Evolutionary conservation across 1,284 basidiomycete genomes (phyloP).

Genomic region (Tylopilus sp.): DNA sequence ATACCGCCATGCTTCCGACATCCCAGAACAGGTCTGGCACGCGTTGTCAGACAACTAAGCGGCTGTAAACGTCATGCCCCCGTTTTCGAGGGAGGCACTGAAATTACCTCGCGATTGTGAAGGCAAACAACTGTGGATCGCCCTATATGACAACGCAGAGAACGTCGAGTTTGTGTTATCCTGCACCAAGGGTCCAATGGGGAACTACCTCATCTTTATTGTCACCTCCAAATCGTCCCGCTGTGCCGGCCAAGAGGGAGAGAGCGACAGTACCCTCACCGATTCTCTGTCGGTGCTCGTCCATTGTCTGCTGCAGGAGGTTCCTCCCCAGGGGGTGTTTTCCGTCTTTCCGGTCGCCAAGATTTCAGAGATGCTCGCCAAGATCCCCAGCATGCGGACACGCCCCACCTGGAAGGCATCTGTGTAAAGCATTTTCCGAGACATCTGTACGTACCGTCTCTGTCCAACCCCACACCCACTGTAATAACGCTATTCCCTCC

Average conservation of each 20-base stretch:
- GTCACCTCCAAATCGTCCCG: constrained; percentile 38
- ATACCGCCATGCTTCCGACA: constrained; percentile 12
- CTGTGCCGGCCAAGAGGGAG: constrained; percentile 22
- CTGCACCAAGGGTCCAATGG: constrained; percentile 51
- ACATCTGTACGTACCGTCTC: constrained; percentile 47
- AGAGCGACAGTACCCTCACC: constrained; percentile 27
- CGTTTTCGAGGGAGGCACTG: constrained; percentile 36
- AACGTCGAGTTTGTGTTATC: constrained; percentile 54
- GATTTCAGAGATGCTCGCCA: constrained; percentile 46
- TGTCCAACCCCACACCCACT: neutral
- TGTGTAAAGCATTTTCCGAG: constrained; percentile 55
- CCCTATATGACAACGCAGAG: constrained; percentile 32
- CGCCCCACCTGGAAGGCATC: constrained; percentile 41
- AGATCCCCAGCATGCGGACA: constrained; percentile 42
- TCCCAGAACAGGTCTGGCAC: constrained; percentile 38
- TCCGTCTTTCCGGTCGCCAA: constrained; percentile 59
- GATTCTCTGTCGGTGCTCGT: constrained; percentile 37
- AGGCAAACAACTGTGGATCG: constrained; percentile 47
- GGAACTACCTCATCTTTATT: constrained; percentile 58
- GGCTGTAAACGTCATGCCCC: constrained; percentile 53
- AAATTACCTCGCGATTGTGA: constrained; percentile 17
- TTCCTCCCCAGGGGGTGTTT: constrained; percentile 49
- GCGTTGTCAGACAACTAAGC: constrained; percentile 39
- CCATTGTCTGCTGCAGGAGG: constrained; percentile 27
- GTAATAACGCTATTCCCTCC: neutral